Percentiles rank a stretch among this genome's conserved stretches.
These are phyloP conservation scores for Sporothrix schenckii DNA, from an alignment of 2,329 filamentous ascomycete species.

Conservation along the genomic window DNA sequence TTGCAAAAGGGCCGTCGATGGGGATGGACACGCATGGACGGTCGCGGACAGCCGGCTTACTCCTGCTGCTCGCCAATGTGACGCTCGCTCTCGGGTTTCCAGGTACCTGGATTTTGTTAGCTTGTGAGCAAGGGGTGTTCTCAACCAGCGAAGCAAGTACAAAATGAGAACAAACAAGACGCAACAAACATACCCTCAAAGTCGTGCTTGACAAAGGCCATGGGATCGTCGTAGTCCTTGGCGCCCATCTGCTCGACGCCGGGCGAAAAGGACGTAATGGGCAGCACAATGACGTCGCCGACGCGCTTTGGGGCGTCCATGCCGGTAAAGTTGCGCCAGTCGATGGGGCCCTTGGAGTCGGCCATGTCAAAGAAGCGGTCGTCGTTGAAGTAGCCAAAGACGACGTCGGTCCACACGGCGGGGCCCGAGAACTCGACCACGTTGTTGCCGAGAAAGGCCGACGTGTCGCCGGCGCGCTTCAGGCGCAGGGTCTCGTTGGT, in stretches of 20 bases:
- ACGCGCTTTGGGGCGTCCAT: slow-evolving; percentile 83
- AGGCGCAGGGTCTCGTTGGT: slow-evolving; percentile 77
- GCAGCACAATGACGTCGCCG: slow-evolving; percentile 89
- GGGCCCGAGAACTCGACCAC: slow-evolving; percentile 95
- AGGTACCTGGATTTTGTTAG: slow-evolving; percentile 59
- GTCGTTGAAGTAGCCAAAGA: slow-evolving; percentile 95
- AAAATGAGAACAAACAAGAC: background rate
- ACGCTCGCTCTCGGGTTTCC: slow-evolving; percentile 73
- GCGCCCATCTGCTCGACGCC: slow-evolving; percentile 93
- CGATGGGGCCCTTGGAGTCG: slow-evolving; percentile 70
- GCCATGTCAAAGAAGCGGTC: slow-evolving; percentile 81
- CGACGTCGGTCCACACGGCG: slow-evolving; percentile 87
- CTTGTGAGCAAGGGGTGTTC: background rate
- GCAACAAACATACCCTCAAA: slow-evolving; percentile 77
- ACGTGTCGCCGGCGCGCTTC: slow-evolving; percentile 69
- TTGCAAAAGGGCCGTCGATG: background rate
- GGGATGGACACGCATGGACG: too few relatives aligned
- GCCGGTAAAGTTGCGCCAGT: slow-evolving; percentile 85
- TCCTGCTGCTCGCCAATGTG: slow-evolving; percentile 62
- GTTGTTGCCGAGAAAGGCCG: slow-evolving; percentile 63
- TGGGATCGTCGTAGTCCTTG: slow-evolving; percentile 82
- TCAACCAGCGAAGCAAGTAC: too few relatives aligned
- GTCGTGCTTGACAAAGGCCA: slow-evolving; percentile 96
- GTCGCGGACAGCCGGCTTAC: slow-evolving; percentile 29
- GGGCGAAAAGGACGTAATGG: slow-evolving; percentile 96